Evolutionary conservation across 306 rosid species (phyloP).

Genomic region (Pterocarpus macrocarpus): DNA sequence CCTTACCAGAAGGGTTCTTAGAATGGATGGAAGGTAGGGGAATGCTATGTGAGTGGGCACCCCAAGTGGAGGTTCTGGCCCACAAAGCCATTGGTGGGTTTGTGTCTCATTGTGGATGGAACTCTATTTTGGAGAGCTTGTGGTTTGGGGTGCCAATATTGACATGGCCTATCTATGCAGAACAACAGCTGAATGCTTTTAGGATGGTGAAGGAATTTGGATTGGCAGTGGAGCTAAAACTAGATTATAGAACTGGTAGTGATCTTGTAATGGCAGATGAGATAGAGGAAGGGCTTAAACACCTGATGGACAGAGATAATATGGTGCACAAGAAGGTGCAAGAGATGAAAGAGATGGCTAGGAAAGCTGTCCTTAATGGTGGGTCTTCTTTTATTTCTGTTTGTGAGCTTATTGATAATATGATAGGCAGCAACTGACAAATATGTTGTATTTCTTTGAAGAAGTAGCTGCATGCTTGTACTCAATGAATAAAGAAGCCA

Average conservation of each 20-base stretch:
- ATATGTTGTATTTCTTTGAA: too few species aligned
- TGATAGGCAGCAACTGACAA: slow-evolving; percentile 39
- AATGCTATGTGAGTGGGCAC: slow-evolving; percentile 64
- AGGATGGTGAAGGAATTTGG: not conserved
- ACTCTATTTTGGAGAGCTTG: slow-evolving; percentile 70
- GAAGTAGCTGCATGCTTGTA: slow-evolving; percentile 4
- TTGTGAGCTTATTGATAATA: slow-evolving; percentile 42
- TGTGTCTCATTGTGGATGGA: slow-evolving; percentile 80
- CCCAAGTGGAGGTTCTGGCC: slow-evolving; percentile 20
- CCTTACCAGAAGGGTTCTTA: slow-evolving; percentile 64
- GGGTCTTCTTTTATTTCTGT: slow-evolving; percentile 59
- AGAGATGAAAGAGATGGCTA: slow-evolving; percentile 61
- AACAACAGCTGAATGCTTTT: too few species aligned
- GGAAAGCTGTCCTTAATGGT: slow-evolving; percentile 52
- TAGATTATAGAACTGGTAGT: slow-evolving; percentile 53
- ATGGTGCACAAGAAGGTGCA: slow-evolving; percentile 57
- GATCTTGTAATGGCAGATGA: slow-evolving; percentile 61
- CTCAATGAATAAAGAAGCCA: not conserved
- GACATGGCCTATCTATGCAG: too few species aligned
- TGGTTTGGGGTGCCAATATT: slow-evolving; percentile 64
- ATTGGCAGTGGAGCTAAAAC: slow-evolving; percentile 54
- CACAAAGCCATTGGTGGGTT: slow-evolving; percentile 67
- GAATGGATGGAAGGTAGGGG: slow-evolving; percentile 67
- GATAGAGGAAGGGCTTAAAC: slow-evolving; percentile 57
- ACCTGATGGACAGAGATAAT: slow-evolving; percentile 53